Evolutionary conservation across 1,284 basidiomycete species (phyloP), one percentile per base, ranked within the genome.

Genomic region (Ganoderma sp.): DNA sequence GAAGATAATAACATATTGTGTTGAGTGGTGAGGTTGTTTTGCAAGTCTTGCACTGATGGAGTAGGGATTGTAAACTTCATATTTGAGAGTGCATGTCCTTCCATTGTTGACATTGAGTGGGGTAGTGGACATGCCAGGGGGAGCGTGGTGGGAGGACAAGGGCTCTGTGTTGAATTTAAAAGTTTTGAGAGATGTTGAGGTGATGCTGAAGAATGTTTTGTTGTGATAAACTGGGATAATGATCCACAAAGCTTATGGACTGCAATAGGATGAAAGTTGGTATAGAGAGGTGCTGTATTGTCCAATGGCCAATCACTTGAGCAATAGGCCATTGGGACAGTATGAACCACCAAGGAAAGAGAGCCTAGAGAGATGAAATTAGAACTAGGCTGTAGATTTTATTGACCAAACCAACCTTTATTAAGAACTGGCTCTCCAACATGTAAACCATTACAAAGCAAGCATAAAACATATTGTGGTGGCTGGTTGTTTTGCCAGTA

Each of bases 361-460:
- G 41, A 34, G 28, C 56, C 56, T n/a, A 43, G 17, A n/a, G 15
- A 10, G 37, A 14, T 28, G 25, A 17, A 28, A 28, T 48, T 39
- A 52, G 28, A 32, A 56, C 9, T 12, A 52, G 10, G 5, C 9
- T 22, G 9, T 22, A 17, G 2, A 37, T 32, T 14, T 37, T 5
- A 14, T 15, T 9, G 54, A 28, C 15, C 4, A 52, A 28, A 48
- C 56, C 45, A 3, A 65, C 64, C 57, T 50, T 43, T 19, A 43
- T 50, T 14, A 17, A 8, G 1, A 25, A 34, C 34, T 17, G 22
- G 17, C 19, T 61, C 25, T 25, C 41, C 39, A 25, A 62, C 7
- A 34, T 66, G 65, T 14, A 66, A 37, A 9, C 9, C 60, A 25
- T 57, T 37, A 34, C 65, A 66, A 6, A 66, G n/a, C 10, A 60